Percentiles rank a stretch among this genome's conserved stretches.
Evolutionary conservation across 106 monocot genomes (phyloP).

Genomic region (Acorus calamus): DNA sequence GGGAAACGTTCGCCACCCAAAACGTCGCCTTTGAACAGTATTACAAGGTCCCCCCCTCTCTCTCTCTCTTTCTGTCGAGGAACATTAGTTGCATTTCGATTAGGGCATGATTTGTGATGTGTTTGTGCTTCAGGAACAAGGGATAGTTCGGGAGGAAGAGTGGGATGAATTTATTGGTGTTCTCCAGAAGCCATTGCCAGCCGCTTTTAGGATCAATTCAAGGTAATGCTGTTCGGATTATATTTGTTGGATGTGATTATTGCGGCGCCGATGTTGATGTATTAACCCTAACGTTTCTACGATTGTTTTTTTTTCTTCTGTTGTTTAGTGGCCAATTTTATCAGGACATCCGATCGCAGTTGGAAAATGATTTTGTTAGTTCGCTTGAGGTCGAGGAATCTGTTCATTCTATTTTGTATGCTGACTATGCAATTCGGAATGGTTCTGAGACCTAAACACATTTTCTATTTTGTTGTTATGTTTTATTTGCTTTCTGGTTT

Average conservation of each 20-base stretch:
- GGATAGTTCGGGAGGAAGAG: slow-evolving; percentile 70
- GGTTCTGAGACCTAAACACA: neutral
- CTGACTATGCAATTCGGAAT: neutral
- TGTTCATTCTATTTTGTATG: neutral
- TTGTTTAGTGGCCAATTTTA: slow-evolving; percentile 65
- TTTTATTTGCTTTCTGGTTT: neutral
- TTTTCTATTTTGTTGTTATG: slow-evolving; percentile 1
- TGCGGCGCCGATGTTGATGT: neutral
- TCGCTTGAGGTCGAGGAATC: slow-evolving; percentile 68
- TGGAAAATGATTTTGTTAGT: slow-evolving; percentile 85
- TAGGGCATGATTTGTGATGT: neutral
- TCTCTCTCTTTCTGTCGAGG: neutral
- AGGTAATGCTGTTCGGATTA: slow-evolving; percentile 28
- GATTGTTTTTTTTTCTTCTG: slow-evolving; percentile 2
- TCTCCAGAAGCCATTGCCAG: slow-evolving; percentile 74
- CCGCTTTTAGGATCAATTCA: slow-evolving; percentile 94
- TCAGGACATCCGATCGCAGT: slow-evolving; percentile 53
- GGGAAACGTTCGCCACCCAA: slow-evolving; percentile 72
- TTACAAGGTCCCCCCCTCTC: slow-evolving; percentile 78
- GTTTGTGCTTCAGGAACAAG: slow-evolving; percentile 48
- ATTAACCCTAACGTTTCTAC: neutral
- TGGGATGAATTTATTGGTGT: slow-evolving; percentile 74
- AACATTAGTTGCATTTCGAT: neutral
- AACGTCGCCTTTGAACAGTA: slow-evolving; percentile 79
- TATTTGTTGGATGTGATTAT: too few relatives aligned